Evolutionary conservation across 106 monocot species (phyloP).

Genomic region (Xerophyta viscosa): DNA sequence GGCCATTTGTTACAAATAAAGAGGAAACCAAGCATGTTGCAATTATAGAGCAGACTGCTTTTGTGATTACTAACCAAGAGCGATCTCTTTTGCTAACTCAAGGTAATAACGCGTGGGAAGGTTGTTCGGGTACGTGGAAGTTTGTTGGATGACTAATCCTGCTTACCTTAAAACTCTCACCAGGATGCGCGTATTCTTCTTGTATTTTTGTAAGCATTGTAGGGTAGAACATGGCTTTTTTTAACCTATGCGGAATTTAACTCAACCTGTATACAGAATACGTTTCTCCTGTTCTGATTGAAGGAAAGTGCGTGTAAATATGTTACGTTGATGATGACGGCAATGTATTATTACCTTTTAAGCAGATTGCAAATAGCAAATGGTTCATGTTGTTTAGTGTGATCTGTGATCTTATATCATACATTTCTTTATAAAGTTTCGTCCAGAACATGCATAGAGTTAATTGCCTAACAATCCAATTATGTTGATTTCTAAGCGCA

Average conservation of each 20-base stretch:
- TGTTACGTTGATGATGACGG: not conserved
- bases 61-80: conserved; percentile 10
- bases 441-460: too few relatives aligned
- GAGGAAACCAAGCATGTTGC: conserved; percentile 4
- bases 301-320: conserved; percentile 14
- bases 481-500: too few relatives aligned
- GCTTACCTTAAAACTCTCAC: conserved; percentile 3
- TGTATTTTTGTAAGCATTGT: conserved; percentile 14
- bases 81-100: conserved; percentile 16
- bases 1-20: conserved; percentile 33
- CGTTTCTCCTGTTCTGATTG: not conserved
- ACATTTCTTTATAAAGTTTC: too few relatives aligned
- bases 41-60: conserved; percentile 1
- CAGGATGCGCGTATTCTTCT: not conserved
- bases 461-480: too few relatives aligned
- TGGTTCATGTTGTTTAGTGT: too few relatives aligned
- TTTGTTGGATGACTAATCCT: not conserved
- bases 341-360: too few relatives aligned
- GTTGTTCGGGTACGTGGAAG: not conserved
- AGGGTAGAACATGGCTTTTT: conserved; percentile 2
- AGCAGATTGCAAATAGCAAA: too few relatives aligned
- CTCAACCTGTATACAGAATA: conserved; percentile 9
- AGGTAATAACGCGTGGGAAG: conserved; percentile 4
- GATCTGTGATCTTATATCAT: too few relatives aligned
- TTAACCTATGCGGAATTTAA: not conserved